Percentiles rank a stretch among this genome's conserved stretches.
Evolutionary conservation across 345 rosid species (phyloP).

Genomic region (Sonneratia caseolaris): DNA sequence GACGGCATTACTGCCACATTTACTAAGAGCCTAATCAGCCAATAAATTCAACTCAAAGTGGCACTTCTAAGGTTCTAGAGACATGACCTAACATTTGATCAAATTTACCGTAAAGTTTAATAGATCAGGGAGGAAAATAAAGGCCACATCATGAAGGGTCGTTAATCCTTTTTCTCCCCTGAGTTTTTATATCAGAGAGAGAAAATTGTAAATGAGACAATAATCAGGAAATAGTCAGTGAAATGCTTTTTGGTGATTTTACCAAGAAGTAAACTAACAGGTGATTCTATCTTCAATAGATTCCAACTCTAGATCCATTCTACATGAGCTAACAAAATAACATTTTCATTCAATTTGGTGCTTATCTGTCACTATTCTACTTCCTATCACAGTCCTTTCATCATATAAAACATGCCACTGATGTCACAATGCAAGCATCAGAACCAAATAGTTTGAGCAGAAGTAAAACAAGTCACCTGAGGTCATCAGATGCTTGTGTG

Average conservation of each 20-base stretch:
- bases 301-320: background rate
- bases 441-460: background rate
- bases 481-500: conserved; percentile 75
- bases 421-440: background rate
- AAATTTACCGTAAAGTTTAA: too few relatives aligned
- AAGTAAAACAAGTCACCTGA: conserved; percentile 40
- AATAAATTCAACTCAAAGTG: too few relatives aligned
- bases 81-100: too few relatives aligned
- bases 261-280: background rate
- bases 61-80: too few relatives aligned
- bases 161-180: too few relatives aligned
- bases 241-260: background rate
- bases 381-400: too few relatives aligned
- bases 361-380: background rate
- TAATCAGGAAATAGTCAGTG: background rate
- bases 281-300: background rate
- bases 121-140: too few relatives aligned
- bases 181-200: too few relatives aligned
- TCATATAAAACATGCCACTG: background rate
- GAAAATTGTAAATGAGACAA: too few relatives aligned
- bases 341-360: background rate
- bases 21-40: too few relatives aligned
- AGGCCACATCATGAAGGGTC: too few relatives aligned
- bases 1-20: too few relatives aligned
- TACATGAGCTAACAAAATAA: background rate